Base-by-base conservation (phyloP, 768 basidiomycete species). In the Podaxis mareebaensis region DNA sequence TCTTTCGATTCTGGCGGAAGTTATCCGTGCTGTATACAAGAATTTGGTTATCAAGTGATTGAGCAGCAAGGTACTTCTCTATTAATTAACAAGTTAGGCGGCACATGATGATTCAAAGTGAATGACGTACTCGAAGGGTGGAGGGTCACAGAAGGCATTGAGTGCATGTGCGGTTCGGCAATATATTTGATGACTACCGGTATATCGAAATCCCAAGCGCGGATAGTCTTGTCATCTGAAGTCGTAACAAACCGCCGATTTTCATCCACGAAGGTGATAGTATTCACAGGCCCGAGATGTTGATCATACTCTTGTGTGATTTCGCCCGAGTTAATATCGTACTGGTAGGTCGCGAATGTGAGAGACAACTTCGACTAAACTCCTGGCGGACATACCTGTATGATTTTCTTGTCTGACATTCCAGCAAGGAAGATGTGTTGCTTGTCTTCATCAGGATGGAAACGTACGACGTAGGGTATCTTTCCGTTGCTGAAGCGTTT, bases 151-250 rank as follows among this genome's bases (percentile, higher is more conserved):
- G 97, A 93, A 6, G 97, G 97, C 96, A 99, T 99, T 17, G 95
- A 97, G 77, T 99, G 96, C 97, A 99, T 99, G 72, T 95, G 89
- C 3, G 97, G 97, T 75, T 99, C 97, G 20, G 97, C 96, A 64
- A 99, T 99, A 74, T 98, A 97, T 76, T 99, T 99, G 82, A 99
- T 99, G 58, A 97, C 95, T 39, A 99, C 97, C 4, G 97, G 97
- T 66, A 99, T 99, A 76, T 99, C 97, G 74, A 91, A 99, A 75
- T 99, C 97, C 97, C 97, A 99, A 17, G 95, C 96, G 51, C 97
- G 89, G 66, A 99, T 97, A 2, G 95, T 97, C 79, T 99, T 99
- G 78, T 99, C 97, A 73, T 99, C 97, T 10, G 95, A 98, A 13
- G 96, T 99, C 2, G 97, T 99, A 58, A 99, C 91, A 72, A 99